These are phyloP conservation scores for Phyllachora maydis DNA, from an alignment of 2,329 filamentous ascomycete genomes.

Conservation along the genomic window DNA sequence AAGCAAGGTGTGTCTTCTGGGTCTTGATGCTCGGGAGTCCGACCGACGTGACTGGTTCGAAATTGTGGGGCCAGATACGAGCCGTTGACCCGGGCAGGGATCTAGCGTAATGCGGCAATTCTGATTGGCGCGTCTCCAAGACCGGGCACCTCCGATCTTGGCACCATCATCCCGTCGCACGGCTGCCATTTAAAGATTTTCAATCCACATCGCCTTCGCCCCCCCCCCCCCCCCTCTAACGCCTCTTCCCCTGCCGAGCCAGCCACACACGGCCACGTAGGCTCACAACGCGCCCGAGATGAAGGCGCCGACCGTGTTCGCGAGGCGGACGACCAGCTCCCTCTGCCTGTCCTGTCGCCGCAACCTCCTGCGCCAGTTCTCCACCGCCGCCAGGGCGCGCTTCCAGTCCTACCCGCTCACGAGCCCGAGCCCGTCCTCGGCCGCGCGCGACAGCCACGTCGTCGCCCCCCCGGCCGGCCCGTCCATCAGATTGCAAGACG, in stretches of 20 bases:
- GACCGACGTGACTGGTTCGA: too few species aligned
- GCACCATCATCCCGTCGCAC: slow-evolving; percentile 3
- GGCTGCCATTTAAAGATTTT: slow-evolving; percentile 1
- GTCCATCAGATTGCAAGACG: slow-evolving; percentile 14
- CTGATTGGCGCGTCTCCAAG: slow-evolving; percentile 16
- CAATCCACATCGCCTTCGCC: slow-evolving; percentile 1
- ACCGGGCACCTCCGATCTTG: slow-evolving; percentile 6
- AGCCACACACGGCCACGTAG: neutral
- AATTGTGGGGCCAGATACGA: too few species aligned
- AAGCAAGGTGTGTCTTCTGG: too few species aligned
- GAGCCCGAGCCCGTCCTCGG: slow-evolving; percentile 14
- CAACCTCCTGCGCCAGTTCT: slow-evolving; percentile 16
- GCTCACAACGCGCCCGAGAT: slow-evolving; percentile 11
- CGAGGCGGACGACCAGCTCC: slow-evolving; percentile 14
- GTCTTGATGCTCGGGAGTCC: too few species aligned
- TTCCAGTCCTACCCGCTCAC: slow-evolving; percentile 32
- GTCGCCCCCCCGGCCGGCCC: slow-evolving; percentile 28
- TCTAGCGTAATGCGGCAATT: slow-evolving; percentile 9
- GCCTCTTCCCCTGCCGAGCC: neutral
- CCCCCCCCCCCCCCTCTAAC: slow-evolving; percentile 7
- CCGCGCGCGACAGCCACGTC: slow-evolving; percentile 10
- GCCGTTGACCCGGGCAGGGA: too few species aligned
- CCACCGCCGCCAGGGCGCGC: slow-evolving; percentile 9
- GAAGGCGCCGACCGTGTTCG: slow-evolving; percentile 16
- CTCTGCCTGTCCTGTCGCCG: slow-evolving; percentile 19